Percentiles rank a stretch among this genome's conserved stretches.
phyloP scores from a whole-genome alignment of 345 rosid species.

The Geranium rotundifolium region DNA sequence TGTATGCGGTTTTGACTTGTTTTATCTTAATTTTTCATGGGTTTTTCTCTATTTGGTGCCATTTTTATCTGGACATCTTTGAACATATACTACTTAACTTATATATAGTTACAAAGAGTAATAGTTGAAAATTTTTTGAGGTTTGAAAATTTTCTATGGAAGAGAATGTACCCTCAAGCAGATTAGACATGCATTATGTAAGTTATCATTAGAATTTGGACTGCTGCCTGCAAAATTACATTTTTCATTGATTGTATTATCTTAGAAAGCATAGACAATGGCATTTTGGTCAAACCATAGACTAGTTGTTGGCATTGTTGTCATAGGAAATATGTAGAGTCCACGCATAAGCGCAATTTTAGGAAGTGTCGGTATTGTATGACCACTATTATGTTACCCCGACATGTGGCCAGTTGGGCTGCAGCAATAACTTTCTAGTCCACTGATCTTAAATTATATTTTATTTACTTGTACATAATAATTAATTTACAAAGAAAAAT shows the following conservation, averaged over 20 bases:
- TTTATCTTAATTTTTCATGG: no score
- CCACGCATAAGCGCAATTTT: slow-evolving; percentile 7
- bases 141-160: no score
- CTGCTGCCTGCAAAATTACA: neutral
- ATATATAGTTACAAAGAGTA: no score
- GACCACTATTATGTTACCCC: slow-evolving; percentile 14
- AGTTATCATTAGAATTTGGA: no score
- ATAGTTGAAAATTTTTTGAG: no score
- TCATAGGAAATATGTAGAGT: slow-evolving; percentile 3
- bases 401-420: slow-evolving; percentile 19
- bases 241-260: neutral
- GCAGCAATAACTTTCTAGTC: slow-evolving; percentile 8
- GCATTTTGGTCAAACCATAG: neutral
- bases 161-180: no score
- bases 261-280: neutral
- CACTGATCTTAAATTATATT: slow-evolving; percentile 13
- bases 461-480: no score
- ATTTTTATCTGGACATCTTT: neutral
- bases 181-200: no score
- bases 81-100: neutral
- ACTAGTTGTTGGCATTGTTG: slow-evolving; percentile 2
- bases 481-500: neutral
- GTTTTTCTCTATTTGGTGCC: neutral
- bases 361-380: slow-evolving; percentile 6
- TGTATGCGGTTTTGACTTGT: no score